These are phyloP conservation scores for Coccomyxa sp. DNA, from an alignment of 139 green algal genomes.

Conservation along the genomic window DNA sequence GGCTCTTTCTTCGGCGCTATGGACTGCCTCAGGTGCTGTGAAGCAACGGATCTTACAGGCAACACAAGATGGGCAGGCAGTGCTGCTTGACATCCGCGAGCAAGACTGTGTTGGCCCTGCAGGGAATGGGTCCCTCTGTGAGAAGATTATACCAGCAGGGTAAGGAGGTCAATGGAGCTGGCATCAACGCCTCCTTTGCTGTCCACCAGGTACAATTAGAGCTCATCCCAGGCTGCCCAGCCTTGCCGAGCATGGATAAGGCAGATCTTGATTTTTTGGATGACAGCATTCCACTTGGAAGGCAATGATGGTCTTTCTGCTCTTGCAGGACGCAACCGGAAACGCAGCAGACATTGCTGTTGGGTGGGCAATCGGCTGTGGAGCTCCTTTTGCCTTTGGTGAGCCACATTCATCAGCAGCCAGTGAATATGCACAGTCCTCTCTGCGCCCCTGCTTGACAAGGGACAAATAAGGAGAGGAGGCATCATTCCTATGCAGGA, in stretches of 20 bases:
- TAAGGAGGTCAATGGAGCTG: slow-evolving; percentile 95
- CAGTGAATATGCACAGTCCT: background rate
- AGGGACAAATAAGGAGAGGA: background rate
- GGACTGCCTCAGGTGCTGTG: too few relatives aligned
- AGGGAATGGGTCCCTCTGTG: slow-evolving; percentile 98
- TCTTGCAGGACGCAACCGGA: slow-evolving; percentile 85
- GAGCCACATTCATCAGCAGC: background rate
- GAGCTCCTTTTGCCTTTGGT: slow-evolving; percentile 96
- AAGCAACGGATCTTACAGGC: too few relatives aligned
- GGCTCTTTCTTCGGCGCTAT: too few relatives aligned
- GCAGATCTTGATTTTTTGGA: too few relatives aligned
- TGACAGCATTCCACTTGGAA: too few relatives aligned
- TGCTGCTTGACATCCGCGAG: too few relatives aligned
- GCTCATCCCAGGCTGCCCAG: too few relatives aligned
- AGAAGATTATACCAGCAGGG: slow-evolving; percentile 97
- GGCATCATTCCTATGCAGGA: slow-evolving; percentile 14
- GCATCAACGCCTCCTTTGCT: slow-evolving; percentile 99
- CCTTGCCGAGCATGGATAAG: too few relatives aligned
- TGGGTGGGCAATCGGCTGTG: slow-evolving; percentile 94
- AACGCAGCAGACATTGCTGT: slow-evolving; percentile 93
- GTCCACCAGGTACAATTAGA: slow-evolving; percentile 90
- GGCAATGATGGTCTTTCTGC: too few relatives aligned
- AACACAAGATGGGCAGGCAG: too few relatives aligned
- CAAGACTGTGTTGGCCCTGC: slow-evolving; percentile 6
- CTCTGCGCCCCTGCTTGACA: background rate